Evolutionary conservation across 805 yeast species (phyloP), one percentile per base, ranked within the genome.

Genomic region (Blastobotrys attinorum): DNA sequence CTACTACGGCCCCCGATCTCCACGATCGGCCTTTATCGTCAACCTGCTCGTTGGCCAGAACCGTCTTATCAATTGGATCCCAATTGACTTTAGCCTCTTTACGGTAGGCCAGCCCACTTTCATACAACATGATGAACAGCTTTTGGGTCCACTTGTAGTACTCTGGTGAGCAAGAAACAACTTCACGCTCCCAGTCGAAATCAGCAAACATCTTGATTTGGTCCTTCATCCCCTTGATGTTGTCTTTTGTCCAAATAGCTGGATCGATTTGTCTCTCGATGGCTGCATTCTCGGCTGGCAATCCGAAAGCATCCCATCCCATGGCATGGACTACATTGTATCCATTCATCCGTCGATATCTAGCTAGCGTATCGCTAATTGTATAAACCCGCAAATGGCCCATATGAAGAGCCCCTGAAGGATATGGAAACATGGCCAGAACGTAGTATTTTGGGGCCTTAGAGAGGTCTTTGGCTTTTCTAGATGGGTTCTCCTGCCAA

Each of bases 231-330:
- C 79, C 83, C 1, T 62, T 65, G n/a, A 92, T 87, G 59, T 92
- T 92, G 13, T 67, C 56, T 34, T 66, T 70, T 0, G 98, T 92
- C 98, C 98, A 92, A 1, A 62, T 72, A 0, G 77, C 75, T 0
- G 98, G 97, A 49, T 77, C 77, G 10, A 86, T 71, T 1, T 78
- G 77, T 48, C 95, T 66, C 60, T 89, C 96, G 23, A 87, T 80
- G 0, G 98, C 98, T 0, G 98, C 98, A 61, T 92, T 92, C 60
- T 92, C 98, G 0, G 98, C 98, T 0, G 98, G 98, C 22, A 92
- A 69, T 1, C 98, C 98, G 70, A 92, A 92, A 0, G 97, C 95
- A 68, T 92, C 98, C 97, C 97, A 92, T 0, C 98, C 98, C 95
- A 92, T 89, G 0, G 97, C 97, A 59, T 92, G 96, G 2, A 90